Evolutionary conservation across 108 stramenopile species (phyloP).

Genomic region (Nitzschia sp.): DNA sequence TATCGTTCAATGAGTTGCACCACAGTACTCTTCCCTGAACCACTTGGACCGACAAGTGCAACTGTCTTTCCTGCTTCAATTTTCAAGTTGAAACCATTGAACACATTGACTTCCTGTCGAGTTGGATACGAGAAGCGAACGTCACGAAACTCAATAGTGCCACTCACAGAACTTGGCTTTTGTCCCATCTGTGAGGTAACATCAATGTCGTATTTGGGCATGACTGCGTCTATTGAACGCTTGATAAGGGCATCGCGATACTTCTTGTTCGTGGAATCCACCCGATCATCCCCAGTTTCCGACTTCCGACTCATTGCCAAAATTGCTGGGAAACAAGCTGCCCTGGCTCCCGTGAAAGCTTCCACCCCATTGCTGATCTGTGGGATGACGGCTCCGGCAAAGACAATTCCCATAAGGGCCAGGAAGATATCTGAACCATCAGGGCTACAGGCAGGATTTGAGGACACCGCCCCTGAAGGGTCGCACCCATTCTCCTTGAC

Average conservation of each 20-base stretch:
- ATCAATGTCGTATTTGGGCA: slow-evolving; percentile 55
- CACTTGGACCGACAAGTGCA: slow-evolving; percentile 68
- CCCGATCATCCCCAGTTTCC: slow-evolving; percentile 7
- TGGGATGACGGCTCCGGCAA: slow-evolving; percentile 41
- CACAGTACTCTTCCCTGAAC: slow-evolving; percentile 66
- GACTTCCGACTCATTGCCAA: slow-evolving; percentile 38
- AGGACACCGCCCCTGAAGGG: slow-evolving; percentile 41
- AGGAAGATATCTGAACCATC: slow-evolving; percentile 43
- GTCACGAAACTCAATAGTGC: slow-evolving; percentile 51
- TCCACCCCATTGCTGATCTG: slow-evolving; percentile 48
- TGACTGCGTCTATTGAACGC: background rate
- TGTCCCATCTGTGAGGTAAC: slow-evolving; percentile 46
- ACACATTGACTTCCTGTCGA: slow-evolving; percentile 43
- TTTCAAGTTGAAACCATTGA: slow-evolving; percentile 53
- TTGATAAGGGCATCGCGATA: slow-evolving; percentile 9
- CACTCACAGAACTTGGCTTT: slow-evolving; percentile 41
- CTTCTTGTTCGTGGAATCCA: slow-evolving; percentile 8
- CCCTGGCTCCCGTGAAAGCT: slow-evolving; percentile 37
- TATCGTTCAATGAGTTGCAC: slow-evolving; percentile 74
- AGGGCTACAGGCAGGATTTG: slow-evolving; percentile 35
- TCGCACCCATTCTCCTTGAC: slow-evolving; percentile 48
- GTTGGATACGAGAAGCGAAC: slow-evolving; percentile 66
- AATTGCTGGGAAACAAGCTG: slow-evolving; percentile 46
- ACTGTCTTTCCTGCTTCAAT: slow-evolving; percentile 63
- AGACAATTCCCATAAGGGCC: slow-evolving; percentile 48